Conservation (phyloP, 2,329 filamentous ascomycete species). For the Dactylellina parvicollis region DNA sequence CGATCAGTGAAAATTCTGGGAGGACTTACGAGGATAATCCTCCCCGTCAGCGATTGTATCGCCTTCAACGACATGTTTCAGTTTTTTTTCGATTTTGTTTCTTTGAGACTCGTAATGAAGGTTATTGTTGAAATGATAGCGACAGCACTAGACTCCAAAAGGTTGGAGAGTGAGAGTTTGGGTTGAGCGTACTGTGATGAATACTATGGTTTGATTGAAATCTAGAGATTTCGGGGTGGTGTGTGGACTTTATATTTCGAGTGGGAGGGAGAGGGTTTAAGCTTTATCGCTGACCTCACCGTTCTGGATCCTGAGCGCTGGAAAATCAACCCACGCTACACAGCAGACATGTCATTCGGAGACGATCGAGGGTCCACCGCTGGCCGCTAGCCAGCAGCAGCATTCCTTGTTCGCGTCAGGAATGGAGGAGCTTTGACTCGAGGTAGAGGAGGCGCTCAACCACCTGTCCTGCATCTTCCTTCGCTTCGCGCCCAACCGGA, state of each 20-base stretch:
- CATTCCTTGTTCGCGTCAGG: no score
- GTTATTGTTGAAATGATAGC: no score
- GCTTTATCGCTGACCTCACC: no score
- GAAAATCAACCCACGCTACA: neutral
- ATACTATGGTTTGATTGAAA: no score
- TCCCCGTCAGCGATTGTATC: slow-evolving; percentile 26
- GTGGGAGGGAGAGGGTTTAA: neutral
- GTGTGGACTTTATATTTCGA: no score
- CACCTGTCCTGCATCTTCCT: neutral
- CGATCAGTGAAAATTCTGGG: neutral
- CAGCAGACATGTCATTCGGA: neutral
- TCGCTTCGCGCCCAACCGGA: neutral
- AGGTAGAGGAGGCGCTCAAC: neutral
- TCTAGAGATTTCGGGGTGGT: no score
- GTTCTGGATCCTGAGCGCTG: neutral
- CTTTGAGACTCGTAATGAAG: neutral
- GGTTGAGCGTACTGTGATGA: neutral
- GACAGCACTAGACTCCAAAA: neutral
- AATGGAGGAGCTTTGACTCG: neutral
- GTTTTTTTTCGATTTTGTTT: neutral
- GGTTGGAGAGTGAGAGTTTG: neutral
- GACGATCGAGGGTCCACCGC: neutral
- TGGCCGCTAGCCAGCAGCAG: no score
- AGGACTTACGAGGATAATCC: slow-evolving; percentile 41
- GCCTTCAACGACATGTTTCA: slow-evolving; percentile 44